These are phyloP conservation scores for Pythium sp. DNA, from an alignment of 352 stramenopile genomes.

Conservation along the genomic window DNA sequence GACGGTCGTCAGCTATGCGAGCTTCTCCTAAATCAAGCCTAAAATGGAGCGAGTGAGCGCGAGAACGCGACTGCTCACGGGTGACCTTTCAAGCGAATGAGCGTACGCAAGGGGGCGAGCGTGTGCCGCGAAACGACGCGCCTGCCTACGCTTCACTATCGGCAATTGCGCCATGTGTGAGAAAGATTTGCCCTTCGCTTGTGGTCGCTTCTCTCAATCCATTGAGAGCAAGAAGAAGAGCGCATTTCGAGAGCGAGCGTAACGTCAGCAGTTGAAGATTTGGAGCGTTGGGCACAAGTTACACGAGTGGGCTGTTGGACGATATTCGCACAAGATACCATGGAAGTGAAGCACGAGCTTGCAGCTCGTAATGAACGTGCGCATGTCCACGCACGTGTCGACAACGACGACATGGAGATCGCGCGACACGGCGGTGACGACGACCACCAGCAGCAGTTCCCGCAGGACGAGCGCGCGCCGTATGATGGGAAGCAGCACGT, in stretches of 20 bases:
- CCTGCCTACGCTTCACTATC: background rate
- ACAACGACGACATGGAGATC: background rate
- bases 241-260: background rate
- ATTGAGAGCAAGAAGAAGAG: background rate
- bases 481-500: background rate
- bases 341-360: background rate
- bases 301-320: background rate
- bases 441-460: background rate
- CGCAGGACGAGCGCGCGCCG: background rate
- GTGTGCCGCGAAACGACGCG: background rate
- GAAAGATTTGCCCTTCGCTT: conserved; percentile 4
- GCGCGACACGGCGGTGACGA: background rate
- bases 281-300: conserved; percentile 20
- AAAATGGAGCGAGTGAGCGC: background rate
- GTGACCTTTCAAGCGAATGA: background rate
- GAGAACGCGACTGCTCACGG: background rate
- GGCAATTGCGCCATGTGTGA: background rate
- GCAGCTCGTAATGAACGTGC: background rate
- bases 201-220: background rate
- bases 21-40: background rate
- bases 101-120: background rate
- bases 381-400: background rate
- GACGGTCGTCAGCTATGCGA: background rate
- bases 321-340: background rate
- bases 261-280: conserved; percentile 19